Evolutionary conservation across 1,284 basidiomycete species (phyloP).

Genomic region (Irpex sp.): DNA sequence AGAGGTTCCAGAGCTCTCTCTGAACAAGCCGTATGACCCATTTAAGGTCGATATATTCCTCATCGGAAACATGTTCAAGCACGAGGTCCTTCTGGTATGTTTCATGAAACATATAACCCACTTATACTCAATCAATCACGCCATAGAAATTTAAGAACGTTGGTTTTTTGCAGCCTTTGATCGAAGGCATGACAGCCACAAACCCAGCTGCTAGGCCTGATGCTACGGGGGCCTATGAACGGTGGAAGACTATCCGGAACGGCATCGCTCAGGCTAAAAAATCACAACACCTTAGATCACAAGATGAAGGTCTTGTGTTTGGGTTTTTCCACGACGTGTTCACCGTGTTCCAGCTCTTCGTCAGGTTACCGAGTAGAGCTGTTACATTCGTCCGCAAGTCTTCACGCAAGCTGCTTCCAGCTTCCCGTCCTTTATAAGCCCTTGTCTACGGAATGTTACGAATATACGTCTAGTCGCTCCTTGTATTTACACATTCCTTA

Average conservation of each 20-base stretch:
- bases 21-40: conserved; percentile 20
- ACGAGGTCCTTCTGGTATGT: conserved; percentile 14
- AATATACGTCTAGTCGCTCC: too few species aligned
- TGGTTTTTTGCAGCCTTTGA: conserved; percentile 8
- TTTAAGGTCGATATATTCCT: conserved; percentile 24
- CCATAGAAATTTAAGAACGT: conserved; percentile 8
- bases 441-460: too few species aligned
- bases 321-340: background rate
- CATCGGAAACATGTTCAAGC: conserved; percentile 17
- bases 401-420: too few species aligned
- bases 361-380: too few species aligned
- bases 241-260: background rate
- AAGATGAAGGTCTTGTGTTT: background rate
- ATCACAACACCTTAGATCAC: background rate
- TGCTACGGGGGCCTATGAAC: background rate
- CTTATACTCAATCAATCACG: background rate
- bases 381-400: too few species aligned
- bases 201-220: background rate
- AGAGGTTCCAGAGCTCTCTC: conserved; percentile 22
- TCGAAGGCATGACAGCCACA: background rate
- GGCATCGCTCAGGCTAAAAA: background rate
- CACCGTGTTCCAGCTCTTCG: background rate
- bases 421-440: too few species aligned
- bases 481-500: too few species aligned
- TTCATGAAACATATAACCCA: background rate